phyloP scores from a whole-genome alignment of 768 basidiomycete species.

The Fibroporia radiculosa region DNA sequence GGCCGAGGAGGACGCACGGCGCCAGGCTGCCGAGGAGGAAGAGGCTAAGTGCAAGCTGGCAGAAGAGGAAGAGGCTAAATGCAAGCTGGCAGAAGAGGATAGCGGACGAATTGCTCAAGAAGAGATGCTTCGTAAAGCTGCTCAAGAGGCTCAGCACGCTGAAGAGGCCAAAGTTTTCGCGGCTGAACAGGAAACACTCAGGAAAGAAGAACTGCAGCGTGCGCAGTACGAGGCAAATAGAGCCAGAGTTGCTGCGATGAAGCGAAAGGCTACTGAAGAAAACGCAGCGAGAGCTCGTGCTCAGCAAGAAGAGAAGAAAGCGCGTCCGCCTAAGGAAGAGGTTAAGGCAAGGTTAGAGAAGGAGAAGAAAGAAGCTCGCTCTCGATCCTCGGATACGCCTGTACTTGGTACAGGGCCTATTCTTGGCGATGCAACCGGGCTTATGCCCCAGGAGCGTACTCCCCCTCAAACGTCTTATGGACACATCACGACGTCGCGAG shows the following conservation, averaged over 20 bases:
- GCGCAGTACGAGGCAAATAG: not conserved
- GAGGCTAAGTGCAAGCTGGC: not conserved
- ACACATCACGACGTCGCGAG: too few species aligned
- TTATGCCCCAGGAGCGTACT: too few species aligned
- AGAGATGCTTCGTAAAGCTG: not conserved
- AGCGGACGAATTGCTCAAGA: not conserved
- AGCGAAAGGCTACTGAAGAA: conserved; percentile 1
- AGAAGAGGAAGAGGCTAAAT: not conserved
- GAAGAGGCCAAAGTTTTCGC: not conserved
- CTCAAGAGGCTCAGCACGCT: not conserved
- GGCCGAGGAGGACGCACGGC: not conserved
- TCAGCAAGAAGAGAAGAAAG: conserved; percentile 4
- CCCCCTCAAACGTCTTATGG: too few species aligned
- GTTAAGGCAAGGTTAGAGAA: conserved; percentile 7
- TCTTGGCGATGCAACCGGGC: too few species aligned
- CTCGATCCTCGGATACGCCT: not conserved
- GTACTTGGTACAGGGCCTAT: not conserved
- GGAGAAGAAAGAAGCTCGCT: conserved; percentile 1
- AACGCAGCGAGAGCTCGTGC: not conserved
- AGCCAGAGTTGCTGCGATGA: not conserved
- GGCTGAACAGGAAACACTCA: not conserved
- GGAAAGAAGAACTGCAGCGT: not conserved
- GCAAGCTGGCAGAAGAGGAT: not conserved
- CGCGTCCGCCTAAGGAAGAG: not conserved
- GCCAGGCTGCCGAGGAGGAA: conserved; percentile 1